Base-by-base conservation (phyloP, 192 early-diverging fungal genomes). In the Diversispora eburnea region DNA sequence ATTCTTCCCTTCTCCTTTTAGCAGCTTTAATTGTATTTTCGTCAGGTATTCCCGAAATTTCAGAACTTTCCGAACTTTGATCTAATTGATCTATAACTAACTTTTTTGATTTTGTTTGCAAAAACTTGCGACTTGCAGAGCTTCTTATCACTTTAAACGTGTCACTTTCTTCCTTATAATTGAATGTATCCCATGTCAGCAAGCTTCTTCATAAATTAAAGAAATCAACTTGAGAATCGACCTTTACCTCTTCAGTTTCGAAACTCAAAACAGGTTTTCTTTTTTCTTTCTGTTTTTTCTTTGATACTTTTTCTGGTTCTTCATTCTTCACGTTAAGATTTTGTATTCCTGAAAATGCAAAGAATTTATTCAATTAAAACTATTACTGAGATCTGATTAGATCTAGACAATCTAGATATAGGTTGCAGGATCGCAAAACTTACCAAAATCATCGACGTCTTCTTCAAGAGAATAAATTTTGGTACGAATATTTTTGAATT, bases 1-100 rank as follows among this genome's bases (percentile, higher is more conserved):
- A 60, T 59, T 82, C 81, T 48, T 86, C 85, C 39, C 85, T 73
- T 63, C 84, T 81, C 68, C 85, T 86, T 48, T 84, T 88, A 15
- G 86, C 86, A 0, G 83, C 78, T 62, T 81, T 78, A 59, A 88
- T 86, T 9, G 81, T 81, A 49, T 73, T 69, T 6, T 82, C 81
- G 54, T 86, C 83, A 19, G 86, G 85, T 41, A 88, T 86, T n/a
- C 15, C 59, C 19, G 59, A 62, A 19, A 25, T 49, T 15, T 43
- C 25, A 1, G 25, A 10, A 3, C 61, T 63, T 33, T 45, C 12
- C 41, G 39, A 19, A 63, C n/a, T 41, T 57, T 41, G 10, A 73
- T 47, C 62, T 42, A 73, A 70, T 58, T 62, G 46, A 52, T 73
- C 45, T 10, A 73, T 0, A 63, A 58, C 39, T 3, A 73, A n/a